Conservation (phyloP, 2,329 filamentous ascomycete species). For the Colletotrichum sp. region DNA sequence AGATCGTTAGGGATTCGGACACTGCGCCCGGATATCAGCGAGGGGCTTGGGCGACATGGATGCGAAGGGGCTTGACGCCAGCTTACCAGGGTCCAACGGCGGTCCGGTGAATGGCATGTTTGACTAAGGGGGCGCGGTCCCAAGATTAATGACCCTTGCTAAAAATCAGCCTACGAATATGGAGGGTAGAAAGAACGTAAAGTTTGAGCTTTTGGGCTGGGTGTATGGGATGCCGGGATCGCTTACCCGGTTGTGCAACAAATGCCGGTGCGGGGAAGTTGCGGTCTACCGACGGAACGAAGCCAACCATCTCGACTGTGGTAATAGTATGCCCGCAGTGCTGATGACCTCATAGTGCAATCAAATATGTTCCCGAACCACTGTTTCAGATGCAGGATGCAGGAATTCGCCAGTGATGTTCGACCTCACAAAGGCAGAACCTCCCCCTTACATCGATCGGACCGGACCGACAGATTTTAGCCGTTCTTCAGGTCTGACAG, state of each 20-base stretch:
- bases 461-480: background rate
- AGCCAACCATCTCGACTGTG: background rate
- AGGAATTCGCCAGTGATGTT: background rate
- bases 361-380: background rate
- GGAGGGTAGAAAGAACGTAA: background rate
- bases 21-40: background rate
- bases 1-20: background rate
- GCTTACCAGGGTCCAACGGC: background rate
- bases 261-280: background rate
- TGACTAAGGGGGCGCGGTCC: background rate
- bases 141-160: background rate
- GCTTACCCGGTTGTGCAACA: background rate
- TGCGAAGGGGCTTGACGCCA: background rate
- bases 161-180: background rate
- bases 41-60: background rate
- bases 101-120: background rate
- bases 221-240: background rate
- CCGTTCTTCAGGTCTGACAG: background rate
- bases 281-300: background rate
- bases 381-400: background rate
- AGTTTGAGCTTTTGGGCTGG: background rate
- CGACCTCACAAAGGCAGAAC: background rate
- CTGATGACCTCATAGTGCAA: background rate
- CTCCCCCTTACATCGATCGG: background rate
- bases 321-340: background rate